Percentiles rank a stretch among this genome's conserved stretches.
These are phyloP conservation scores for Didymella pinodella DNA, from an alignment of 2,329 filamentous ascomycete genomes.

Conservation along the genomic window DNA sequence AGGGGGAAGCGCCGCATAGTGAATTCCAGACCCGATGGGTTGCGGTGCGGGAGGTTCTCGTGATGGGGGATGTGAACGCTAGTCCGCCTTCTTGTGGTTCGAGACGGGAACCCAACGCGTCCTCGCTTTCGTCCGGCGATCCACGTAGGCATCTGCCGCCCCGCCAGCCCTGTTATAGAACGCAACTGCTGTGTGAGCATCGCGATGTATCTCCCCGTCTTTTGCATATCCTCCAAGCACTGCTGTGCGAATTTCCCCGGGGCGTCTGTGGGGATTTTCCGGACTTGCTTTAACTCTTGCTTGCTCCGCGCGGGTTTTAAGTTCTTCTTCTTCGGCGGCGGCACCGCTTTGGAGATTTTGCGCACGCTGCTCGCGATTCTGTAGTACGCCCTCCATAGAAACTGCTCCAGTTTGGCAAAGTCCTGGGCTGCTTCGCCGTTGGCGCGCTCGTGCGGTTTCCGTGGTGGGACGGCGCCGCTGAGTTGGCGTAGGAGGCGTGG, in stretches of 20 bases:
- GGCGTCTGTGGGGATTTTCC: background rate
- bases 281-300: background rate
- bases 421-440: background rate
- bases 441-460: background rate
- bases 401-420: background rate
- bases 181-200: constrained; percentile 3
- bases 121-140: background rate
- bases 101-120: background rate
- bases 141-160: background rate
- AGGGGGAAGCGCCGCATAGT: too few relatives aligned
- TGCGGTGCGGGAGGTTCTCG: background rate
- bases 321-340: background rate
- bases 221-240: background rate
- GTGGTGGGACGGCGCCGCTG: background rate
- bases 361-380: background rate
- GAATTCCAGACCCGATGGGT: background rate
- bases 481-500: background rate
- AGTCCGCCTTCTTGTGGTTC: too few relatives aligned
- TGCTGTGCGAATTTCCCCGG: background rate
- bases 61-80: background rate
- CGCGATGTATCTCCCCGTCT: background rate
- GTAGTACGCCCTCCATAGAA: background rate
- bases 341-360: background rate
- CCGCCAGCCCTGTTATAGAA: background rate
- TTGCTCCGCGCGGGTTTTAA: background rate